Percentiles rank a stretch among this genome's conserved stretches.
phyloP scores from a whole-genome alignment of 164 flowering plant genomes.

The Magnolia officinalis region DNA sequence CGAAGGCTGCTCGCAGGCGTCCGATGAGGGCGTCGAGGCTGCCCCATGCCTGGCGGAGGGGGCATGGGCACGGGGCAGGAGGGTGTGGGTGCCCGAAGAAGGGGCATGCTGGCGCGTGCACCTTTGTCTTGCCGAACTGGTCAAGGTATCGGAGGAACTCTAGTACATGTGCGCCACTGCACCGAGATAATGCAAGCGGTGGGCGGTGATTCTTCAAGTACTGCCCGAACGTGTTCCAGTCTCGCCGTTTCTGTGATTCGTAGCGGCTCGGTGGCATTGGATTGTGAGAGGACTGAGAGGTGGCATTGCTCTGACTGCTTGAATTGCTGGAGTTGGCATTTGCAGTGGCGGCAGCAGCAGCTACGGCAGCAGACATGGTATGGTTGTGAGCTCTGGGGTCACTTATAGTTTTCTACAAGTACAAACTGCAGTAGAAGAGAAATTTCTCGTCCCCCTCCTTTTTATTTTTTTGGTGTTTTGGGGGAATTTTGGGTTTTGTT shows the following conservation, averaged over 20 bases:
- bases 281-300: background rate
- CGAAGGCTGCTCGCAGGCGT: slow-evolving; percentile 69
- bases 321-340: slow-evolving; percentile 6
- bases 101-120: slow-evolving; percentile 49
- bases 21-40: slow-evolving; percentile 74
- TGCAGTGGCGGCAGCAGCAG: slow-evolving; percentile 14
- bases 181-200: slow-evolving; percentile 49
- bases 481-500: background rate
- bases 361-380: slow-evolving; percentile 11
- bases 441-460: background rate
- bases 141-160: slow-evolving; percentile 69
- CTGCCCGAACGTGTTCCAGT: slow-evolving; percentile 77
- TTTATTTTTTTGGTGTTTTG: no score
- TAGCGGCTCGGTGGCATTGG: slow-evolving; percentile 44
- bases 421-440: background rate
- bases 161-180: slow-evolving; percentile 72
- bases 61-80: slow-evolving; percentile 66
- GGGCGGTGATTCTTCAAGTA: slow-evolving; percentile 70
- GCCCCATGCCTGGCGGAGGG: slow-evolving; percentile 75
- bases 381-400: background rate
- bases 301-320: background rate
- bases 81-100: slow-evolving; percentile 70
- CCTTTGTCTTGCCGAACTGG: slow-evolving; percentile 76
- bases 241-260: slow-evolving; percentile 70
- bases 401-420: background rate